These are phyloP conservation scores for Aspergillus mulundensis DNA, from an alignment of 495 filamentous ascomycete species.

Conservation along the genomic window DNA sequence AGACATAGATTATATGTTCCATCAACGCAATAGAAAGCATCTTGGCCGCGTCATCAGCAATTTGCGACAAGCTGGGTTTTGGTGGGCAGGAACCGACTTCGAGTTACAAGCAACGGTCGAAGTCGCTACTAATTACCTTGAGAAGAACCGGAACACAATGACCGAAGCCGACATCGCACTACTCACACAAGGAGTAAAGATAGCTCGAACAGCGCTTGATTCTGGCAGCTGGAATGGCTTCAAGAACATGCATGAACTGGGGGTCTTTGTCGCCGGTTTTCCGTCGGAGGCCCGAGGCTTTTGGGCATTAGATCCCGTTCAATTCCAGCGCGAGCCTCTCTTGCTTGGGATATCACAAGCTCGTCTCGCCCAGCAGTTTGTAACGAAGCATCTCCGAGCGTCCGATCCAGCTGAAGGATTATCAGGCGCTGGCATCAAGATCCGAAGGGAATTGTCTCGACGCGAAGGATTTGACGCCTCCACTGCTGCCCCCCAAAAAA, in stretches of 20 bases:
- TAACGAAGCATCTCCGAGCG: slow-evolving; percentile 49
- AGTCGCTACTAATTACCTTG: slow-evolving; percentile 60
- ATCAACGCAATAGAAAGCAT: slow-evolving; percentile 61
- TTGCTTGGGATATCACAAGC: slow-evolving; percentile 56
- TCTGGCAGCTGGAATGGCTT: slow-evolving; percentile 64
- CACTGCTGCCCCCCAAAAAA: slow-evolving; percentile 12
- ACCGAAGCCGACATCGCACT: slow-evolving; percentile 53
- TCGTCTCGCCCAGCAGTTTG: slow-evolving; percentile 52
- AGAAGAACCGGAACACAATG: slow-evolving; percentile 48
- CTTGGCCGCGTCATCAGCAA: slow-evolving; percentile 69
- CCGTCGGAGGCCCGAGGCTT: slow-evolving; percentile 46
- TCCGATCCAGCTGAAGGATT: slow-evolving; percentile 50
- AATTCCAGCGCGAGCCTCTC: slow-evolving; percentile 26
- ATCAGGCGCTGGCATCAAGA: slow-evolving; percentile 42
- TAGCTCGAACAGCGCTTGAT: slow-evolving; percentile 54
- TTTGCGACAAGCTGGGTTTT: slow-evolving; percentile 82
- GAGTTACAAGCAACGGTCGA: slow-evolving; percentile 61
- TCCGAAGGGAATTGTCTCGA: slow-evolving; percentile 27
- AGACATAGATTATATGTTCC: slow-evolving; percentile 86
- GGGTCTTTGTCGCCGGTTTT: slow-evolving; percentile 62
- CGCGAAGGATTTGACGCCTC: slow-evolving; percentile 17
- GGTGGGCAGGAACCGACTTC: slow-evolving; percentile 74
- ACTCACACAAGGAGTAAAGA: slow-evolving; percentile 56
- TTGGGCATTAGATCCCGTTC: slow-evolving; percentile 59
- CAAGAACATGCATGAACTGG: slow-evolving; percentile 69